Evolutionary conservation across 2,329 filamentous ascomycete genomes (phyloP).

Genomic region (Alternaria sp.): DNA sequence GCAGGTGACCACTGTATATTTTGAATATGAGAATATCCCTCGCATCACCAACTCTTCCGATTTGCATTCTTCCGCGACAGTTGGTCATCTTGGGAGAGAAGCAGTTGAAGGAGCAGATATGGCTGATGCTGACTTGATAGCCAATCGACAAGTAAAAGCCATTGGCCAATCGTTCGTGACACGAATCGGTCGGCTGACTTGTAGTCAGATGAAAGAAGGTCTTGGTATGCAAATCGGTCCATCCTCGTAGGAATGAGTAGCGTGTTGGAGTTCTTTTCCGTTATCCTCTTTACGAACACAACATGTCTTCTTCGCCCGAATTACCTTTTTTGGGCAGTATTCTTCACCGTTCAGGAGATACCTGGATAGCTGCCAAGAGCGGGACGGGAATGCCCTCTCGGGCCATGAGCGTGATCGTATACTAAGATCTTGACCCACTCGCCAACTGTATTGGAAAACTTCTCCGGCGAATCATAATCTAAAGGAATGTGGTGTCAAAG

Average conservation of each 20-base stretch:
- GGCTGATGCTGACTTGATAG: neutral
- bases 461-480: neutral
- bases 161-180: neutral
- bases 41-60: neutral
- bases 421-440: neutral
- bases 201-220: neutral
- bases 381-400: conserved; percentile 1
- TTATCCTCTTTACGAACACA: neutral
- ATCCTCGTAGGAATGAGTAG: neutral
- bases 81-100: neutral
- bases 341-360: neutral
- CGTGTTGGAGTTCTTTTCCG: neutral
- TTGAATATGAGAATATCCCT: neutral
- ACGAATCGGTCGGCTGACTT: neutral
- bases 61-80: too few species aligned
- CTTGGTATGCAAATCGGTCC: neutral
- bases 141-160: neutral
- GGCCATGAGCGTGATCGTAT: conserved; percentile 1
- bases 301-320: neutral
- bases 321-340: neutral
- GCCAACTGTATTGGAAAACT: neutral
- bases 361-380: neutral
- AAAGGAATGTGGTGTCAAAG: neutral
- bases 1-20: neutral
- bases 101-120: neutral